These are phyloP conservation scores for Trypanosoma brucei DNA, from an alignment of 208 protist species.

Conservation along the genomic window DNA sequence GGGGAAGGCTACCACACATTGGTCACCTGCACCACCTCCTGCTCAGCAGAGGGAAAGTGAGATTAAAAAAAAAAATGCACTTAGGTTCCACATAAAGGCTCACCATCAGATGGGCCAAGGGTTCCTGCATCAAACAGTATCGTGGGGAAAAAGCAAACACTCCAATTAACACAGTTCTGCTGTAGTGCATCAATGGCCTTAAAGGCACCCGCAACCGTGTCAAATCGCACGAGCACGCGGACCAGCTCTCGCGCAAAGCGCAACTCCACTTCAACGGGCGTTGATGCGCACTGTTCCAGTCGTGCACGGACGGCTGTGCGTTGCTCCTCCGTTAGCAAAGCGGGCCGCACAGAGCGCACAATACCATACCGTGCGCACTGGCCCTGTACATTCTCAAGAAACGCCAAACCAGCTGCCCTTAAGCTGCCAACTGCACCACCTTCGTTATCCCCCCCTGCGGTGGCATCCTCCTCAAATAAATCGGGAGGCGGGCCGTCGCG, in stretches of 20 bases:
- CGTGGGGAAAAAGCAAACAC: constrained; percentile 63
- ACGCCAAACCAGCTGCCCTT: constrained; percentile 3
- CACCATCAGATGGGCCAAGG: constrained; percentile 36
- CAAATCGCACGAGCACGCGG: constrained; percentile 78
- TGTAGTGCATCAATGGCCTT: constrained; percentile 62
- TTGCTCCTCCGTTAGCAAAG: constrained; percentile 23
- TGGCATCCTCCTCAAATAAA: constrained; percentile 3
- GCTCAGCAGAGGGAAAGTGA: too few species aligned
- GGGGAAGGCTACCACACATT: neutral
- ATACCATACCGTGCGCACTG: constrained; percentile 51
- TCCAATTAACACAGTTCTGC: constrained; percentile 20
- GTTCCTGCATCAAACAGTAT: constrained; percentile 47
- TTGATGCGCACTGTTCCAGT: constrained; percentile 2
- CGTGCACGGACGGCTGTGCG: constrained; percentile 9
- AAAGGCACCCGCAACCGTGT: constrained; percentile 78
- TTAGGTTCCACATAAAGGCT: constrained; percentile 19
- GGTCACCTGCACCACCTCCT: neutral
- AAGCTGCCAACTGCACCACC: neutral
- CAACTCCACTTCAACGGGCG: constrained; percentile 11
- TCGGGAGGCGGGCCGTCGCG: constrained; percentile 21
- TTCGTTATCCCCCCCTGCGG: neutral
- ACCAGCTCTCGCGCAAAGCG: constrained; percentile 31
- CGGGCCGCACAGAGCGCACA: constrained; percentile 44
- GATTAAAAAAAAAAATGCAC: neutral
- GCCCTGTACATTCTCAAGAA: constrained; percentile 33